phyloP scores from a whole-genome alignment of 495 filamentous ascomycete species.

The Hyaloscypha finlandica region DNA sequence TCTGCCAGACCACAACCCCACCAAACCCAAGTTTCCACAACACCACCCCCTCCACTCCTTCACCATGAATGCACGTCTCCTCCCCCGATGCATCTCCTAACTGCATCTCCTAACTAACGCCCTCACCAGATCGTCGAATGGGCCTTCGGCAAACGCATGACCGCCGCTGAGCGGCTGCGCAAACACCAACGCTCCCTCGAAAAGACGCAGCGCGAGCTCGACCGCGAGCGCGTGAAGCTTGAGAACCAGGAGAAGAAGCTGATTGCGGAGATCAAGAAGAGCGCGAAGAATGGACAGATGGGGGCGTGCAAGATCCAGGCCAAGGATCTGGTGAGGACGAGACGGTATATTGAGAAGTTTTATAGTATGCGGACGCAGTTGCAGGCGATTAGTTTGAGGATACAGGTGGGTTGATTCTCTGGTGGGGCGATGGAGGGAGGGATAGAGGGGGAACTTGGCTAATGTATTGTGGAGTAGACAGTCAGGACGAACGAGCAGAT shows the following conservation, averaged over 20 bases:
- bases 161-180: conserved; percentile 90
- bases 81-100: neutral
- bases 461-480: conserved; percentile 54
- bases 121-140: conserved; percentile 82
- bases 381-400: conserved; percentile 90
- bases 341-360: conserved; percentile 96
- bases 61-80: conserved; percentile 60
- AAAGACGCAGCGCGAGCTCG: conserved; percentile 94
- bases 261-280: conserved; percentile 93
- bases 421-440: neutral
- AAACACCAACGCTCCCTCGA: conserved; percentile 97
- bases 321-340: conserved; percentile 91
- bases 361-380: conserved; percentile 96
- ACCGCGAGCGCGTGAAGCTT: conserved; percentile 89
- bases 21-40: neutral
- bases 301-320: conserved; percentile 96
- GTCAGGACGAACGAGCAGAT: conserved; percentile 98
- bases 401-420: conserved; percentile 66
- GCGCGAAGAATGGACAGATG: conserved; percentile 95
- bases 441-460: neutral
- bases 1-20: neutral
- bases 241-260: conserved; percentile 99
- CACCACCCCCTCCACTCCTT: neutral
- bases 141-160: conserved; percentile 99
- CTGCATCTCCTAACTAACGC: conserved; percentile 2